Conservation (phyloP, 768 basidiomycete genomes). For the Albatrellus ellisii region DNA sequence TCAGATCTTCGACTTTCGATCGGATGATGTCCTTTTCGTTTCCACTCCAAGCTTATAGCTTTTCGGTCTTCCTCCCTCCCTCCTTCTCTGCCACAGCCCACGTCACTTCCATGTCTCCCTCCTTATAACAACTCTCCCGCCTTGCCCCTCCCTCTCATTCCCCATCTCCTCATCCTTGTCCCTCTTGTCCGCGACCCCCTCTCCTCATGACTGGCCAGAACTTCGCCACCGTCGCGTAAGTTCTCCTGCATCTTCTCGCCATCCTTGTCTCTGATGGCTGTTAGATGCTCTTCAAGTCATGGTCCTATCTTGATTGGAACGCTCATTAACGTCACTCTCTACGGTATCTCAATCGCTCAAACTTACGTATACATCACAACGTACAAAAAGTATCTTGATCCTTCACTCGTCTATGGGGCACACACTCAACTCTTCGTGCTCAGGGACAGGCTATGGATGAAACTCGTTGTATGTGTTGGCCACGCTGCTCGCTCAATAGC, state of each 20-base stretch:
- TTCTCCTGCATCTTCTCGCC: not conserved
- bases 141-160: not conserved
- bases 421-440: not conserved
- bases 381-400: slow-evolving; percentile 5
- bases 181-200: too few relatives aligned
- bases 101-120: too few relatives aligned
- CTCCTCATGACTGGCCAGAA: not conserved
- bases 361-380: slow-evolving; percentile 6
- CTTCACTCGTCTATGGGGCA: not conserved
- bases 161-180: too few relatives aligned
- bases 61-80: not conserved
- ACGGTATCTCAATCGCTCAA: slow-evolving; percentile 9
- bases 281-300: slow-evolving; percentile 2
- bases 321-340: slow-evolving; percentile 7
- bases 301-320: slow-evolving; percentile 11
- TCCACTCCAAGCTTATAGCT: not conserved
- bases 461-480: slow-evolving; percentile 5
- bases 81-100: not conserved
- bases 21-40: not conserved
- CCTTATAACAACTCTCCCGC: too few relatives aligned
- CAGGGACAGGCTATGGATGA: slow-evolving; percentile 8
- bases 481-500: not conserved
- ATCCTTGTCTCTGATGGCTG: not conserved
- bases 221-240: slow-evolving; percentile 3
- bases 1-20: not conserved